Evolutionary conservation across 108 stramenopile genomes (phyloP).

Genomic region (Phaeodactylum tricornutum): DNA sequence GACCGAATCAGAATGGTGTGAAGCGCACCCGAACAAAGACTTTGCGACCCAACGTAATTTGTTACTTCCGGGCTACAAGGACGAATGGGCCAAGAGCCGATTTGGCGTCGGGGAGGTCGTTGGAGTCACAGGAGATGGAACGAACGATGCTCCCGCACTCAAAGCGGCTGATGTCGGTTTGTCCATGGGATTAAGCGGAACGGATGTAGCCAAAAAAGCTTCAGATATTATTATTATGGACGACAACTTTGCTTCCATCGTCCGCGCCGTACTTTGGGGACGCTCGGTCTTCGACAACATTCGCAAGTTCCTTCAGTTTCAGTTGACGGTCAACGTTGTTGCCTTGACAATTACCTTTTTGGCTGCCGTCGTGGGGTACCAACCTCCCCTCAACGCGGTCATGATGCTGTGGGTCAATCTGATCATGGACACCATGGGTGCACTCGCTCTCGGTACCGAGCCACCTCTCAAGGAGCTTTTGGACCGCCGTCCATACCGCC

Average conservation of each 20-base stretch:
- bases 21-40: constrained; percentile 44
- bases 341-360: constrained; percentile 95
- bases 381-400: constrained; percentile 94
- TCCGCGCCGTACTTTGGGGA: constrained; percentile 96
- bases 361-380: constrained; percentile 84
- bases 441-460: constrained; percentile 97
- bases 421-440: constrained; percentile 97
- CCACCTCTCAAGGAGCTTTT: constrained; percentile 73
- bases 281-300: constrained; percentile 97
- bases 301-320: constrained; percentile 97
- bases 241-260: constrained; percentile 99
- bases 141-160: constrained; percentile 95
- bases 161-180: constrained; percentile 96
- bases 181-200: constrained; percentile 96
- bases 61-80: constrained; percentile 58
- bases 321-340: constrained; percentile 95
- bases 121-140: constrained; percentile 96
- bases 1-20: constrained; percentile 46
- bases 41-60: constrained; percentile 42
- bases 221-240: constrained; percentile 99
- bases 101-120: constrained; percentile 80
- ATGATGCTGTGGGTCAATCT: constrained; percentile 99
- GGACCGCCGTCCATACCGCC: constrained; percentile 63
- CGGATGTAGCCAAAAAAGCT: constrained; percentile 97
- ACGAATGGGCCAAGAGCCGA: constrained; percentile 49